phyloP scores from a whole-genome alignment of 768 basidiomycete species.

The Mycena albidolilacea region DNA sequence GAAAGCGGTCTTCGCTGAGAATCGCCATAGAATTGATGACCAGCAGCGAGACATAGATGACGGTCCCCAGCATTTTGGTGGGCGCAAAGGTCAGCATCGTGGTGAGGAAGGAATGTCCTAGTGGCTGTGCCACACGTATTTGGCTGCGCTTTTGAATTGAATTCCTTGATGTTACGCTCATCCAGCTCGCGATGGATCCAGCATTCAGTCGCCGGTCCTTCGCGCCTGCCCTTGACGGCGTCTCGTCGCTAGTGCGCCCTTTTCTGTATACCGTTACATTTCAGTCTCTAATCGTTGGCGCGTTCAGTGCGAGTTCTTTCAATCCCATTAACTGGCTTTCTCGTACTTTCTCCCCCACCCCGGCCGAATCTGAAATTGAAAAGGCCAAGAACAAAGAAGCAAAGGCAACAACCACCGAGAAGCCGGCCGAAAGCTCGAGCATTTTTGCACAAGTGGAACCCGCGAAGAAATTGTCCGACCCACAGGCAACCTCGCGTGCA shows the following conservation, averaged over 20 bases:
- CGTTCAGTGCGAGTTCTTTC: slow-evolving; percentile 62
- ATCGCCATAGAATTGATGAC: slow-evolving; percentile 96
- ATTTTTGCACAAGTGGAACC: slow-evolving; percentile 34
- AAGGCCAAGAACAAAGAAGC: slow-evolving; percentile 58
- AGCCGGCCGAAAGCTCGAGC: slow-evolving; percentile 31
- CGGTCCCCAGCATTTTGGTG: slow-evolving; percentile 67
- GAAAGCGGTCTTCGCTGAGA: slow-evolving; percentile 95
- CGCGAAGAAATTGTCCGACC: slow-evolving; percentile 34
- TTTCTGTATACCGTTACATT: slow-evolving; percentile 3
- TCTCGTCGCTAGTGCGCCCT: slow-evolving; percentile 62
- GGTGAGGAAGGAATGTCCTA: slow-evolving; percentile 3
- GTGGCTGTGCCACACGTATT: too few species aligned
- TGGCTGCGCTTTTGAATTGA: too few species aligned
- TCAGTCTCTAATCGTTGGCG: slow-evolving; percentile 12
- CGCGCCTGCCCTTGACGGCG: slow-evolving; percentile 49
- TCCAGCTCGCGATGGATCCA: slow-evolving; percentile 38
- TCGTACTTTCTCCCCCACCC: slow-evolving; percentile 67
- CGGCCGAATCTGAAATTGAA: slow-evolving; percentile 63
- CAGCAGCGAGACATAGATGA: slow-evolving; percentile 90
- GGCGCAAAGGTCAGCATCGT: slow-evolving; percentile 39
- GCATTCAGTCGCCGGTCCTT: slow-evolving; percentile 34
- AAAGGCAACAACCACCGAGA: slow-evolving; percentile 38
- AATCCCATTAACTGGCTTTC: slow-evolving; percentile 77
- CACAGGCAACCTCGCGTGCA: background rate
- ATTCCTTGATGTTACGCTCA: slow-evolving; percentile 20